Evolutionary conservation across 352 stramenopile genomes (phyloP), one percentile per base, ranked within the genome.

Genomic region (Nannochloropsis limnetica): DNA sequence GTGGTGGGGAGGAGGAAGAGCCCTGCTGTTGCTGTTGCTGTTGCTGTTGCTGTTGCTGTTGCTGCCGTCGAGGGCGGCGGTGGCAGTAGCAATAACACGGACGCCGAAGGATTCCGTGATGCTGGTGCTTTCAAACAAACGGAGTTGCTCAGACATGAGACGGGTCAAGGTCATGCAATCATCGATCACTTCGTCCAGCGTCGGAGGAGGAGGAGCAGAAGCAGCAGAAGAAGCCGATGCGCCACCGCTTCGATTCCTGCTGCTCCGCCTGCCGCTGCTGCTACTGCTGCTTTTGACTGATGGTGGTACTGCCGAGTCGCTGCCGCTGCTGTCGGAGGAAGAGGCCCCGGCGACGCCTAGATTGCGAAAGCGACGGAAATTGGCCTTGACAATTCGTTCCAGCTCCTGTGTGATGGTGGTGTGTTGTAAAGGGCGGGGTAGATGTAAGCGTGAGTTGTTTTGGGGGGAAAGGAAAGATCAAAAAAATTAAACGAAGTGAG

Each of bases 381-480:
- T 74, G 61, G 61, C 61, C 61, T 74, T 74, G 61, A 74, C 25
- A 20, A 74, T 74, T 9, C 61, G 61, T 29, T 74, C 61, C 61
- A 74, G 14, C n/a, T 74, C 61, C 61, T 74, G 61, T 27, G 61
- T 15, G 37, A 14, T 49, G 2, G 37, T 44, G 32, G 9, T n/a
- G n/a, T n/a, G n/a, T n/a, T n/a, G n/a, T n/a, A n/a, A n/a, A n/a
- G n/a, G n/a, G n/a, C n/a, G n/a, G n/a, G n/a, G n/a, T n/a, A n/a
- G n/a, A n/a, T n/a, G n/a, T n/a, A n/a, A n/a, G n/a, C n/a, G n/a
- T n/a, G n/a, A n/a, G n/a, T 49, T 49, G 4, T 49, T 49, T 49
- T 1, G 4, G 17, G 2, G 17, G 17, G 1, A 49, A 15, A 3
- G 4, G 4, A 15, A 49, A 49, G 32, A 44, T 1, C 8, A 49